Evolutionary conservation across 176 grass and related monocot species (phyloP).

Genomic region (Leersia perrieri): DNA sequence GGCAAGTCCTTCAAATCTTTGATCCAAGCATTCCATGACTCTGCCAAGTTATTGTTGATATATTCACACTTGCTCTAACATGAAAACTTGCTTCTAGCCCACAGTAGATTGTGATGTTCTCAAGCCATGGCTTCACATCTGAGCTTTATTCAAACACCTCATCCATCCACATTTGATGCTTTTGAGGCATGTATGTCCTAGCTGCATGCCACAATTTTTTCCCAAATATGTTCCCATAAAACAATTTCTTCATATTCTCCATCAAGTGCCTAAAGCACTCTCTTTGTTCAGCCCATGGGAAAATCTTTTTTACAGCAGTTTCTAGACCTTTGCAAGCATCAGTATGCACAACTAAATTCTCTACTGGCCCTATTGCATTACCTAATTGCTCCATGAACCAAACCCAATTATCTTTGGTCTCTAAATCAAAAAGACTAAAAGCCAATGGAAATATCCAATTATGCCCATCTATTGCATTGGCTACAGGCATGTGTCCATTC

Average conservation of each 20-base stretch:
- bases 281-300: neutral
- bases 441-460: neutral
- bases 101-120: neutral
- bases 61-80: neutral
- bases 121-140: rapidly evolving
- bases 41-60: neutral
- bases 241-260: neutral
- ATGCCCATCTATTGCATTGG: neutral
- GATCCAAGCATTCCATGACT: neutral
- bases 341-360: neutral
- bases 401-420: too few relatives aligned
- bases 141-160: neutral
- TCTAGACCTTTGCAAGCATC: neutral
- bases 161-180: neutral
- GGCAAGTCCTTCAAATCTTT: neutral
- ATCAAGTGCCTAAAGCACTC: neutral
- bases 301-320: neutral
- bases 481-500: neutral
- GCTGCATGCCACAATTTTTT: neutral
- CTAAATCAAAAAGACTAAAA: too few relatives aligned
- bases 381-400: neutral
- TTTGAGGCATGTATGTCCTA: neutral
- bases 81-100: neutral
- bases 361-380: neutral
- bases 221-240: neutral